Percentiles rank a stretch among this genome's conserved stretches.
Conservation (phyloP, 495 filamentous ascomycete genomes). For the Pseudoneurospora amorphoporcata region DNA sequence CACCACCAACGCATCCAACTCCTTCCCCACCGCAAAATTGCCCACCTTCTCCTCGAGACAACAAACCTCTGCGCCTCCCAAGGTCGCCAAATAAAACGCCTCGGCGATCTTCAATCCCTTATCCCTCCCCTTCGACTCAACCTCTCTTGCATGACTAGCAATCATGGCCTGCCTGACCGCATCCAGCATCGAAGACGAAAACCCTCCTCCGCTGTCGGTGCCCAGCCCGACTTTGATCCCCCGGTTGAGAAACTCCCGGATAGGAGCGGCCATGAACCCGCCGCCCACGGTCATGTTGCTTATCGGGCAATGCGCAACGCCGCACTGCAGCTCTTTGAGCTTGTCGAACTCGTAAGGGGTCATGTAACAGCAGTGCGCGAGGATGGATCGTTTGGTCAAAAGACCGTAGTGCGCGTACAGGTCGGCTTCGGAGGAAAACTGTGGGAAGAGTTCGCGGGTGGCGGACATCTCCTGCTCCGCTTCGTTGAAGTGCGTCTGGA, state of each 20-base stretch:
- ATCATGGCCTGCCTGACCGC: constrained; percentile 51
- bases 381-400: constrained; percentile 44
- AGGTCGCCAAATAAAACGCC: constrained; percentile 51
- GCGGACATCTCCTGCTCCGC: constrained; percentile 44
- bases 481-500: constrained; percentile 60
- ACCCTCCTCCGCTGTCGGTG: constrained; percentile 59
- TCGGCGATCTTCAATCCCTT: constrained; percentile 40
- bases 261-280: constrained; percentile 50
- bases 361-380: constrained; percentile 55
- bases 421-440: constrained; percentile 42
- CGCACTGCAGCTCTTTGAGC: constrained; percentile 39
- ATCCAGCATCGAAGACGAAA: constrained; percentile 47
- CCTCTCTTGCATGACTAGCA: constrained; percentile 47
- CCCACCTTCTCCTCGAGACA: constrained; percentile 46
- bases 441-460: constrained; percentile 42
- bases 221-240: constrained; percentile 57
- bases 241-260: constrained; percentile 44
- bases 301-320: constrained; percentile 54
- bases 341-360: constrained; percentile 41
- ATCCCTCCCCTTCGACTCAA: constrained; percentile 36
- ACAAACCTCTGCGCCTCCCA: constrained; percentile 52
- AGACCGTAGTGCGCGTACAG: constrained; percentile 45
- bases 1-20: constrained; percentile 55
- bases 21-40: constrained; percentile 48
- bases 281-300: constrained; percentile 53